Evolutionary conservation across 1,284 basidiomycete species (phyloP).

Genomic region (Hortiboletus rubellus): DNA sequence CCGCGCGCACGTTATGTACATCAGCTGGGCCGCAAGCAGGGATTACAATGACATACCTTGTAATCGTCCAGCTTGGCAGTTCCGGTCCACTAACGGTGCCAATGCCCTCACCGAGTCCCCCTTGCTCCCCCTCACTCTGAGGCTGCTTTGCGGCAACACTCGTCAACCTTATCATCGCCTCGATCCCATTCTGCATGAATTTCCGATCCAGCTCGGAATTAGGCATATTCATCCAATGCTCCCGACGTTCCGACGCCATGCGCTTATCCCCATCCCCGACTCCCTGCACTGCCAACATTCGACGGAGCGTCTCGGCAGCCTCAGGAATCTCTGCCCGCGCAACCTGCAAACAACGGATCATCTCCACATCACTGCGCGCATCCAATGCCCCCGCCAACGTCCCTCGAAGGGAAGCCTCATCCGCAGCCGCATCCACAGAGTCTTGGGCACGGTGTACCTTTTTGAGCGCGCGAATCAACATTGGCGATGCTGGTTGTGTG

Average conservation of each 20-base stretch:
- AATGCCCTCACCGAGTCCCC: neutral
- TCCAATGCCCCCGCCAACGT: conserved; percentile 60
- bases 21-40: neutral
- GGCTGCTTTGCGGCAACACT: conserved; percentile 1
- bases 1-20: neutral
- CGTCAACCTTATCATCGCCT: conserved; percentile 49
- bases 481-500: neutral
- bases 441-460: conserved; percentile 51
- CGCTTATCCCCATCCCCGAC: neutral
- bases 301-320: conserved; percentile 74
- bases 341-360: conserved; percentile 64
- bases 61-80: conserved; percentile 74
- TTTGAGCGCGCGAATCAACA: conserved; percentile 29
- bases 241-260: neutral
- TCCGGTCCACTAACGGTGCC: conserved; percentile 31
- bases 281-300: conserved; percentile 47
- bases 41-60: conserved; percentile 38
- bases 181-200: conserved; percentile 50
- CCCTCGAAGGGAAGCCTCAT: conserved; percentile 56
- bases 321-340: conserved; percentile 72
- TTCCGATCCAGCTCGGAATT: conserved; percentile 39
- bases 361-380: conserved; percentile 59
- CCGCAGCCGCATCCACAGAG: conserved; percentile 50
- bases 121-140: neutral
- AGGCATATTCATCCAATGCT: neutral